Evolutionary conservation across 495 filamentous ascomycete genomes (phyloP).

Genomic region (Cercophora newfieldiana): DNA sequence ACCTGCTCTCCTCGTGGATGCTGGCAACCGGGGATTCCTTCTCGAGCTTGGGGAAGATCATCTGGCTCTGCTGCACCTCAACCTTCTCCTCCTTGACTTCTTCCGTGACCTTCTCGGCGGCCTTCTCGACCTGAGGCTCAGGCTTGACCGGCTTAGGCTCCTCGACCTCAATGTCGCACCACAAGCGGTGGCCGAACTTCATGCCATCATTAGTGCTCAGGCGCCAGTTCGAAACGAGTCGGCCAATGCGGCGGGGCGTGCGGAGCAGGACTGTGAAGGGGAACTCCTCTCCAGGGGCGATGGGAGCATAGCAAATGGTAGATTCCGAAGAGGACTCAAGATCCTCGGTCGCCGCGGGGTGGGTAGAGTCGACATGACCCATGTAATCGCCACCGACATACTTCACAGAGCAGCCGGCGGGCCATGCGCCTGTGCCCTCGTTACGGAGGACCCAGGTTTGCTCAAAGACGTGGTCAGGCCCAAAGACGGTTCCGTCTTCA

Average conservation of each 20-base stretch:
- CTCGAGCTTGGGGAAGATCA: conserved; percentile 96
- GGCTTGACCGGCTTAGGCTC: conserved; percentile 24
- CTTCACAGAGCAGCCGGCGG: conserved; percentile 83
- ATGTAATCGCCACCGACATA: conserved; percentile 94
- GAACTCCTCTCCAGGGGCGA: conserved; percentile 70
- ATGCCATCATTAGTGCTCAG: conserved; percentile 77
- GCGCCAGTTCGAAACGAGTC: conserved; percentile 93
- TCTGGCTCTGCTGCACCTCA: conserved; percentile 55
- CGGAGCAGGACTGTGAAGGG: conserved; percentile 84
- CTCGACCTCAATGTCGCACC: conserved; percentile 84
- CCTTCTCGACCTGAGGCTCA: background rate
- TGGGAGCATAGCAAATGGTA: conserved; percentile 67
- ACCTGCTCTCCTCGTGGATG: conserved; percentile 59
- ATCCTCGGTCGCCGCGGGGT: conserved; percentile 70
- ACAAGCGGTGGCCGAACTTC: conserved; percentile 88
- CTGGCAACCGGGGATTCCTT: conserved; percentile 88
- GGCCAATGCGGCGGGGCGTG: conserved; percentile 68
- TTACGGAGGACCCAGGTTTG: conserved; percentile 94
- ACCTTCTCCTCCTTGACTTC: conserved; percentile 22
- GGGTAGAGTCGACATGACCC: conserved; percentile 78
- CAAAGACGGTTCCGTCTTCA: conserved; percentile 70
- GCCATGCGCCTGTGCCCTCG: conserved; percentile 76
- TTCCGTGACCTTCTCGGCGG: background rate
- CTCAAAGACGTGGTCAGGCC: conserved; percentile 69
- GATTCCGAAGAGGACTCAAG: conserved; percentile 76